These are phyloP conservation scores for Phytophthora palmivora DNA, from an alignment of 352 stramenopile genomes.

Conservation along the genomic window DNA sequence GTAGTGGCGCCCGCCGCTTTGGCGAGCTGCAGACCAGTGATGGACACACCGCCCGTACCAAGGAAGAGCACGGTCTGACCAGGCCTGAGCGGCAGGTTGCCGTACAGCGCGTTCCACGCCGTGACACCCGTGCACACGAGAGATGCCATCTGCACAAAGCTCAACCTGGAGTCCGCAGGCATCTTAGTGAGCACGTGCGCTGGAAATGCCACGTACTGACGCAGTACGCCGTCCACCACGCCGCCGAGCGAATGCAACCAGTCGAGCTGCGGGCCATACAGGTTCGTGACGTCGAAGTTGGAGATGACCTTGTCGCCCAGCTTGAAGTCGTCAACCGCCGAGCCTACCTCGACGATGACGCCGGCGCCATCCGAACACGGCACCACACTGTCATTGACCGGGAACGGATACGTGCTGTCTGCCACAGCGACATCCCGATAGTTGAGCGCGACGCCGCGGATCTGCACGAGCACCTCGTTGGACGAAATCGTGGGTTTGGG, in stretches of 20 bases:
- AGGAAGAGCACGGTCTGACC: constrained; percentile 35
- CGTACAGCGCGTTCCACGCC: constrained; percentile 31
- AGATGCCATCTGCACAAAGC: constrained; percentile 30
- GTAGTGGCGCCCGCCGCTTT: constrained; percentile 27
- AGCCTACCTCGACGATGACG: constrained; percentile 17
- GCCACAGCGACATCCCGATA: constrained; percentile 21
- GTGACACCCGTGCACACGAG: constrained; percentile 26
- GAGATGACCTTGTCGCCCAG: constrained; percentile 27
- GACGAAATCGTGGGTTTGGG: constrained; percentile 8
- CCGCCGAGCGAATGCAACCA: constrained; percentile 13
- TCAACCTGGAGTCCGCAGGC: constrained; percentile 13
- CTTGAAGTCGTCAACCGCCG: constrained; percentile 7
- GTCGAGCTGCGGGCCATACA: constrained; percentile 17
- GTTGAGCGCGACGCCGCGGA: constrained; percentile 32
- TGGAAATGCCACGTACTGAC: constrained; percentile 21
- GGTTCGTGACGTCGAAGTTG: constrained; percentile 29
- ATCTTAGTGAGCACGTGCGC: constrained; percentile 24
- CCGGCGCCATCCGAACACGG: constrained; percentile 28
- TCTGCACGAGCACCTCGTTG: constrained; percentile 31
- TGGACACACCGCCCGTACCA: constrained; percentile 27
- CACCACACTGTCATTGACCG: constrained; percentile 22
- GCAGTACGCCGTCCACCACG: constrained; percentile 20
- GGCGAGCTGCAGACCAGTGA: constrained; percentile 29
- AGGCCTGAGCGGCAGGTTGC: constrained; percentile 6
- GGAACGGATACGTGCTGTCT: constrained; percentile 17